These are phyloP conservation scores for Nasturtium officinale DNA, from an alignment of 345 rosid species.

Conservation along the genomic window DNA sequence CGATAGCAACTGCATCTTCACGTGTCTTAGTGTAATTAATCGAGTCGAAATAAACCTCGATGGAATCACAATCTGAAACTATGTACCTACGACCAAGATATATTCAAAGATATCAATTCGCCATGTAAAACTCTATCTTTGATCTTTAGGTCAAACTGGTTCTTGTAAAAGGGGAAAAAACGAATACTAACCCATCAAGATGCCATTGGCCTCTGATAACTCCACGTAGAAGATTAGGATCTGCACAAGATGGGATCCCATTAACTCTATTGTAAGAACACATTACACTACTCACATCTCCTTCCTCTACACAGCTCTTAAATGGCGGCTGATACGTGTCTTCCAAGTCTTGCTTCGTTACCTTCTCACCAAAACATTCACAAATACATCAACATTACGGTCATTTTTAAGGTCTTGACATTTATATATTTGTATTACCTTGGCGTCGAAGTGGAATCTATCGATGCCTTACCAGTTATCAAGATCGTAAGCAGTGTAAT, in stretches of 20 bases:
- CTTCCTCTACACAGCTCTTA: slow-evolving; percentile 52
- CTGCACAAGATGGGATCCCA: slow-evolving; percentile 60
- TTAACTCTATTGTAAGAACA: slow-evolving; percentile 61
- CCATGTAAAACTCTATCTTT: neutral
- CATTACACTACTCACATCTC: slow-evolving; percentile 52
- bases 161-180: neutral
- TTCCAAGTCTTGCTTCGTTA: slow-evolving; percentile 53
- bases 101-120: neutral
- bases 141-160: neutral
- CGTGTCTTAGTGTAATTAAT: slow-evolving; percentile 51
- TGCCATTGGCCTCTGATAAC: slow-evolving; percentile 53
- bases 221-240: slow-evolving; percentile 48
- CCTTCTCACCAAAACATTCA: slow-evolving; percentile 35
- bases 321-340: slow-evolving; percentile 60
- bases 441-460: slow-evolving; percentile 50
- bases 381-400: neutral
- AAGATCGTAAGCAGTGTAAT: slow-evolving; percentile 59
- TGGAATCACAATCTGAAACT: slow-evolving; percentile 75
- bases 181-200: slow-evolving; percentile 51
- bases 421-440: slow-evolving; percentile 34
- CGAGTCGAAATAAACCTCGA: slow-evolving; percentile 54
- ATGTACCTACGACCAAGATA: slow-evolving; percentile 49
- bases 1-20: slow-evolving; percentile 61
- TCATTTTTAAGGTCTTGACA: neutral
- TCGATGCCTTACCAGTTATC: slow-evolving; percentile 58